phyloP scores from a whole-genome alignment of 2,329 filamentous ascomycete genomes.

The Achaetomium macrosporum region DNA sequence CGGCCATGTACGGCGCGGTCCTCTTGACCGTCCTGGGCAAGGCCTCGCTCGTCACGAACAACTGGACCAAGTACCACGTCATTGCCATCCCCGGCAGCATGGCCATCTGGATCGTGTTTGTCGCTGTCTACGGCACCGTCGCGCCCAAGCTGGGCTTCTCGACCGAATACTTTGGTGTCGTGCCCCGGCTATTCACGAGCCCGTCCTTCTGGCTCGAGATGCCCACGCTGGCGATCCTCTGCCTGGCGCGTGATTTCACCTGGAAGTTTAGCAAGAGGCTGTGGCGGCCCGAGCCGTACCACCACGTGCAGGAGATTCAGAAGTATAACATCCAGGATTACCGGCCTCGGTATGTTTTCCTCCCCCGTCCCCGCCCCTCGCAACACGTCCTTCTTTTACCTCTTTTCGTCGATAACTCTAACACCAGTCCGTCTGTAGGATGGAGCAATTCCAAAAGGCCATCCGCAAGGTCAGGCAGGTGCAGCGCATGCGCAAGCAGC shows the following conservation, averaged over 20 bases:
- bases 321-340: constrained; percentile 99
- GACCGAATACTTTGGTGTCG: constrained; percentile 75
- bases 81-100: constrained; percentile 93
- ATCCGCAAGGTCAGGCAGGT: constrained; percentile 98
- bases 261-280: constrained; percentile 99
- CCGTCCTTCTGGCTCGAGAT: constrained; percentile 89
- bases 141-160: constrained; percentile 79
- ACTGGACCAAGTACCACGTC: constrained; percentile 98
- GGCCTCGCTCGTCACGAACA: constrained; percentile 88
- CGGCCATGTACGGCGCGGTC: constrained; percentile 88
- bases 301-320: constrained; percentile 98
- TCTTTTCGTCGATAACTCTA: constrained; percentile 7
- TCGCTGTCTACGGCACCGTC: constrained; percentile 79
- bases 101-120: constrained; percentile 83
- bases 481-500: constrained; percentile 98
- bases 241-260: constrained; percentile 79
- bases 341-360: constrained; percentile 66
- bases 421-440: constrained; percentile 45
- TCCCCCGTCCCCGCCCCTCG: too few species aligned
- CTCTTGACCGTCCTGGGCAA: constrained; percentile 91
- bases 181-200: constrained; percentile 72
- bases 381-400: constrained; percentile 13
- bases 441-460: constrained; percentile 99
- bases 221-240: constrained; percentile 72
- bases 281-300: constrained; percentile 93